Evolutionary conservation across 2,329 filamentous ascomycete genomes (phyloP).

Genomic region (Arthroderma uncinatum): DNA sequence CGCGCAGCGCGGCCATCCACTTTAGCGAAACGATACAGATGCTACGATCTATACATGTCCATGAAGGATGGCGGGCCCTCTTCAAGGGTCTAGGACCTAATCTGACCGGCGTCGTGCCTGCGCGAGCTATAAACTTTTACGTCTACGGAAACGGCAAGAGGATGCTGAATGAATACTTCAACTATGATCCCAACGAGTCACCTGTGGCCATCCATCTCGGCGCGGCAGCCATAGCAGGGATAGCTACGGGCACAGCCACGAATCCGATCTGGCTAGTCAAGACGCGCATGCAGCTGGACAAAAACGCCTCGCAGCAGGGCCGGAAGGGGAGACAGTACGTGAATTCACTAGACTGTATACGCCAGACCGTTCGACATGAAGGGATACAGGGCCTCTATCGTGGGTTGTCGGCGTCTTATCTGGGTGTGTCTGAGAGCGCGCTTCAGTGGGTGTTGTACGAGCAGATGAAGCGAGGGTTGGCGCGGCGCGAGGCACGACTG

Average conservation of each 20-base stretch:
- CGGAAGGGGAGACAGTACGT: constrained; percentile 59
- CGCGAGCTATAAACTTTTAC: constrained; percentile 85
- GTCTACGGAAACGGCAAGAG: constrained; percentile 87
- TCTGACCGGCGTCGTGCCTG: constrained; percentile 77
- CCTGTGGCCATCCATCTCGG: constrained; percentile 64
- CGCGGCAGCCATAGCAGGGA: constrained; percentile 65
- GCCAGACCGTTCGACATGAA: constrained; percentile 69
- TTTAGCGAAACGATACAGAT: constrained; percentile 80
- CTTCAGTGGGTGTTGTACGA: constrained; percentile 93
- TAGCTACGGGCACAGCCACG: constrained; percentile 79
- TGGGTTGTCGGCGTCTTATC: constrained; percentile 80
- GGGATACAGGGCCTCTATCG: constrained; percentile 76
- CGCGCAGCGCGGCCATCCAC: constrained; percentile 36
- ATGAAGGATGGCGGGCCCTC: constrained; percentile 73
- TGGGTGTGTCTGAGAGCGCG: constrained; percentile 82
- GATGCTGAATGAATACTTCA: constrained; percentile 59
- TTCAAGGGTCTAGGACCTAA: constrained; percentile 93
- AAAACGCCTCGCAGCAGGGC: constrained; percentile 27
- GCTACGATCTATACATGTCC: constrained; percentile 63
- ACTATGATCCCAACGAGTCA: constrained; percentile 31
- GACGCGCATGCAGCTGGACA: constrained; percentile 83
- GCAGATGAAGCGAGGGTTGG: constrained; percentile 70
- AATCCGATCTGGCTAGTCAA: constrained; percentile 97
- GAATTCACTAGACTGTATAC: constrained; percentile 79
- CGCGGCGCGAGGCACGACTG: constrained; percentile 49